Evolutionary conservation across 169 alveolate genomes (phyloP).

Genomic region (Cryptosporidium sp.): DNA sequence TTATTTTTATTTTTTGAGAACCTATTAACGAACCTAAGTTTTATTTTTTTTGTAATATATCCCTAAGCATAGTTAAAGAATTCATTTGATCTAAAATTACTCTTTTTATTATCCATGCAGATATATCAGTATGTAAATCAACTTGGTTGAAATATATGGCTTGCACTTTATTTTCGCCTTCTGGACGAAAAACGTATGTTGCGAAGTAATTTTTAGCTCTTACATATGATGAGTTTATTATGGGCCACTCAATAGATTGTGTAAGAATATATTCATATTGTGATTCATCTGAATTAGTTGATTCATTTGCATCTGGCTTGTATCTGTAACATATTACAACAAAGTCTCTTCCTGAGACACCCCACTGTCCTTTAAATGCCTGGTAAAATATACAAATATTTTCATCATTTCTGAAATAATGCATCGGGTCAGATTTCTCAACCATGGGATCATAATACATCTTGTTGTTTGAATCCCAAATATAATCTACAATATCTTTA

Average conservation of each 20-base stretch:
- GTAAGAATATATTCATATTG: constrained; percentile 60
- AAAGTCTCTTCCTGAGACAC: constrained; percentile 76
- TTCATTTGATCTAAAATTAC: constrained; percentile 76
- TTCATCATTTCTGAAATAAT: constrained; percentile 51
- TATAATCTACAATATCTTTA: constrained; percentile 67
- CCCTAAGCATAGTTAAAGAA: constrained; percentile 68
- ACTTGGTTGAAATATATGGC: constrained; percentile 60
- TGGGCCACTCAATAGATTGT: constrained; percentile 69
- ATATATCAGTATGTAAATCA: constrained; percentile 68
- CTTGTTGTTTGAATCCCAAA: constrained; percentile 68
- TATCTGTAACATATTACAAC: constrained; percentile 71
- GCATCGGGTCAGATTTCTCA: constrained; percentile 62
- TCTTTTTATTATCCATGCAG: constrained; percentile 70
- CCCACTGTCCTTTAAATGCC: constrained; percentile 76
- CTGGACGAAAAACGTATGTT: constrained; percentile 70
- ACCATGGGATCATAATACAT: constrained; percentile 75
- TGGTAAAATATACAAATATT: constrained; percentile 68
- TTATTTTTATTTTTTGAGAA: not conserved
- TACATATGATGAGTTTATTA: constrained; percentile 55
- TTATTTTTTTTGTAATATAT: constrained; percentile 52
- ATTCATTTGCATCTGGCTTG: constrained; percentile 25
- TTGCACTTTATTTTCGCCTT: constrained; percentile 39
- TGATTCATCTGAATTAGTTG: constrained; percentile 25
- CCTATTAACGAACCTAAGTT: not conserved
- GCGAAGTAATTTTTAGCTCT: constrained; percentile 73